Evolutionary conservation across 2,329 filamentous ascomycete genomes (phyloP).

Genomic region (Beauveria medogensis): DNA sequence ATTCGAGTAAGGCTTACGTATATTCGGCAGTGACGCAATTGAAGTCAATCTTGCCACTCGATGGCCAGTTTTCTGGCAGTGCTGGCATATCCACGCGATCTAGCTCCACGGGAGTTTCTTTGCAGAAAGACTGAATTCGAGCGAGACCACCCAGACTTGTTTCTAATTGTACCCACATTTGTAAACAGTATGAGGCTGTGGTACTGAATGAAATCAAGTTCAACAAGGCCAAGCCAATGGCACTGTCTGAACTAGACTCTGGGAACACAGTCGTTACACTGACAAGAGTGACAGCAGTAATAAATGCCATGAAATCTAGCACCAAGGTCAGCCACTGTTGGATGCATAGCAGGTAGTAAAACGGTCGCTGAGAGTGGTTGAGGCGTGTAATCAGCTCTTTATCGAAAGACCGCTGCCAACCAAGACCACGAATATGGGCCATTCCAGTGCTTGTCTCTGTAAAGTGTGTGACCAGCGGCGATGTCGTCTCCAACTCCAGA

Average conservation of each 20-base stretch:
- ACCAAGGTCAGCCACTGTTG: conserved; percentile 47
- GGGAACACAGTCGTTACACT: conserved; percentile 28
- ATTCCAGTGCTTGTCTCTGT: conserved; percentile 39
- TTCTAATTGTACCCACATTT: not conserved
- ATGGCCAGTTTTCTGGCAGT: not conserved
- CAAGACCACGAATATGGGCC: conserved; percentile 42
- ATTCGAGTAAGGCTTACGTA: not conserved
- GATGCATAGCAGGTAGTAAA: conserved; percentile 45
- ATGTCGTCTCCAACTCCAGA: conserved; percentile 28
- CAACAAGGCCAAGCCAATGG: conserved; percentile 14
- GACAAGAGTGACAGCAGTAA: conserved; percentile 36
- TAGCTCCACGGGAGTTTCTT: not conserved
- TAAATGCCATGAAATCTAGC: conserved; percentile 37
- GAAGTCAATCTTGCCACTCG: conserved; percentile 6
- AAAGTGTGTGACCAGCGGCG: conserved; percentile 26
- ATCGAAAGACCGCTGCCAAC: conserved; percentile 38
- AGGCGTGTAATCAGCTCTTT: conserved; percentile 37
- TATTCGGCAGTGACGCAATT: conserved; percentile 7
- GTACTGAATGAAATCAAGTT: conserved; percentile 19
- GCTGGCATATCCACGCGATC: not conserved
- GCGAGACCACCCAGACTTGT: not conserved
- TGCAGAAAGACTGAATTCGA: not conserved
- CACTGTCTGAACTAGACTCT: not conserved
- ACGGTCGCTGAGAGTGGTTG: conserved; percentile 44
- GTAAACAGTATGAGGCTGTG: conserved; percentile 2